Base-by-base conservation (phyloP, 176 grass and related monocot genomes). In the Musa itinerans region DNA sequence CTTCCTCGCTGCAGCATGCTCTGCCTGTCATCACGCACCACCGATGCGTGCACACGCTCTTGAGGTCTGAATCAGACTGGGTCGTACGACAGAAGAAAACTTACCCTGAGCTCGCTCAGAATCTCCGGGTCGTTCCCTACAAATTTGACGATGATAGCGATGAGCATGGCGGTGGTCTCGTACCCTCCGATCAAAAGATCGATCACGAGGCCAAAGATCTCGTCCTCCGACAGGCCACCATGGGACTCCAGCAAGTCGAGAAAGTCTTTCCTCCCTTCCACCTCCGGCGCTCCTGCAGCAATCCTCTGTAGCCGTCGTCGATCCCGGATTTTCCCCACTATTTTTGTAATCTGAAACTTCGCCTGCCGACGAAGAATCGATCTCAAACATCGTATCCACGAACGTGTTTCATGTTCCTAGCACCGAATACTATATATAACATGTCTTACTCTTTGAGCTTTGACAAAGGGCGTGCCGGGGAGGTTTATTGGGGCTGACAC, bases 171-270 rank as follows among this genome's bases (percentile, higher is more conserved):
- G 2, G 76, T 78, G 50, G 62, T 78, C 52, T 78, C 63, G 51
- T 78, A 78, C 54, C 76, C 76, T 17, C 76, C 76, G 23, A 78
- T 63, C 6, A 78, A 10, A 17, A 78, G 63, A 69, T 78, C 76
- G 13, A 78, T 63, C 12, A 68, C 22, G 34, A 78, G 29, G 24
- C 64, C 68, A 17, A 68, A 20, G 16, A 78, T 68, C 76, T 68
- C 76, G 27, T 52, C 23, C 64, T 56, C 50, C 12, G 76, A 12
- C 26, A 78, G 14, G 20, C 50, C 50, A 17, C 19, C 29, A 19
- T 55, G 13, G 9, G 8, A 22, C 54, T 54, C 19, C 63, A 78
- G 52, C 6, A 43, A 6, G 16, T 68, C 76, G 13, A 78, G 63
- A 23, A 68, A 78, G 9, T 78, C 76, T 63, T 11, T 54, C 22